phyloP scores from a whole-genome alignment of 139 green algal species.

The Closterium sp. region DNA sequence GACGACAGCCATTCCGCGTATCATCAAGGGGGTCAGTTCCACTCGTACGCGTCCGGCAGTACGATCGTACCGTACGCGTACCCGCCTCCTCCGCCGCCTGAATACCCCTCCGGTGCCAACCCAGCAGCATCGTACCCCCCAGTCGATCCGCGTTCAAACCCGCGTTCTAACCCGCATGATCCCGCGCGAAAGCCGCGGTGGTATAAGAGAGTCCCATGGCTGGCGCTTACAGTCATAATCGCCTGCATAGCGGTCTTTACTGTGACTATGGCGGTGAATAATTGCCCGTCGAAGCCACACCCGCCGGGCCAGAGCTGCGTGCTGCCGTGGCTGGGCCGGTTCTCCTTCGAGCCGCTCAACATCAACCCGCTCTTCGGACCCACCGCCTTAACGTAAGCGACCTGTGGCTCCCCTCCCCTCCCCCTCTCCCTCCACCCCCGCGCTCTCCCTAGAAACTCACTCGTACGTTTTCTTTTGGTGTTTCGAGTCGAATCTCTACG shows the following conservation, averaged over 20 bases:
- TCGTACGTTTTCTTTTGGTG: not conserved
- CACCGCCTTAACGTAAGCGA: conserved; percentile 25
- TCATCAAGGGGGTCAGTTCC: not conserved
- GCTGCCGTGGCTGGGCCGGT: conserved; percentile 20
- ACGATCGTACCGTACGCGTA: not conserved
- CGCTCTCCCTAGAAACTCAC: not conserved
- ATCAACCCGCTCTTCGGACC: conserved; percentile 46
- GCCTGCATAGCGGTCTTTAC: conserved; percentile 37
- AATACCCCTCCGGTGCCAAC: not conserved
- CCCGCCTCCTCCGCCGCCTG: not conserved
- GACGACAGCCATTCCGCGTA: not conserved
- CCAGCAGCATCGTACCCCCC: not conserved
- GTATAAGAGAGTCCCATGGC: not conserved
- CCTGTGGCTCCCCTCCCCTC: not conserved
- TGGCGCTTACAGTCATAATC: not conserved
- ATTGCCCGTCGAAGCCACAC: conserved; percentile 22
- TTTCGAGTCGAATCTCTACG: too few species aligned
- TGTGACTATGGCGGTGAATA: conserved; percentile 38
- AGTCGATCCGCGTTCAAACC: not conserved
- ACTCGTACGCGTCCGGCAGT: not conserved
- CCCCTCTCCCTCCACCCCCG: not conserved
- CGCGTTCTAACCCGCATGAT: not conserved
- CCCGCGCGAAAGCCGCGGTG: not conserved
- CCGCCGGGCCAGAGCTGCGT: conserved; percentile 21
- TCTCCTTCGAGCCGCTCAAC: conserved; percentile 39